Evolutionary conservation across 768 basidiomycete species (phyloP).

Genomic region (Suillus hirtellus): DNA sequence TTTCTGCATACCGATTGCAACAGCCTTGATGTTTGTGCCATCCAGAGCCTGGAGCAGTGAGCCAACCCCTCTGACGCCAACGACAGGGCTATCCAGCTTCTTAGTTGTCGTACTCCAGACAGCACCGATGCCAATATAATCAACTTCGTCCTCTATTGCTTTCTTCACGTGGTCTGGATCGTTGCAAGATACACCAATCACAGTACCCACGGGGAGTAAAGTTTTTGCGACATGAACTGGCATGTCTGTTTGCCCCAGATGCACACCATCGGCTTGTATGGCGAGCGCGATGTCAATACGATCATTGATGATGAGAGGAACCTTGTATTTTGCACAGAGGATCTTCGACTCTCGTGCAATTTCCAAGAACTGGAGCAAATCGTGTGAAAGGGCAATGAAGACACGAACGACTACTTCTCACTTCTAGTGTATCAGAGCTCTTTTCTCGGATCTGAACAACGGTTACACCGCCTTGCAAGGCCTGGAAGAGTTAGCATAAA

Average conservation of each 20-base stretch:
- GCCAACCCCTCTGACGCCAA: conserved; percentile 77
- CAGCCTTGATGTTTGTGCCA: conserved; percentile 64
- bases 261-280: conserved; percentile 74
- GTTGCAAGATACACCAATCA: conserved; percentile 84
- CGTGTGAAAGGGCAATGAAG: conserved; percentile 1
- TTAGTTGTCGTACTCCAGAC: conserved; percentile 84
- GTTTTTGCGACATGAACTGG: conserved; percentile 61
- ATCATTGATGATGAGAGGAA: conserved; percentile 87
- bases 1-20: conserved; percentile 74
- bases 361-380: conserved; percentile 61
- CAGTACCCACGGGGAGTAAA: conserved; percentile 65
- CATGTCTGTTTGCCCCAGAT: conserved; percentile 90
- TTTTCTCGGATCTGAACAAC: conserved; percentile 92
- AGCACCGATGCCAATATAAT: conserved; percentile 89
- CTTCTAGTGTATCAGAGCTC: conserved; percentile 75
- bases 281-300: conserved; percentile 86
- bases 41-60: conserved; percentile 63
- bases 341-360: conserved; percentile 69
- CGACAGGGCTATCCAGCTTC: conserved; percentile 56
- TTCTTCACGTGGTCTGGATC: conserved; percentile 60
- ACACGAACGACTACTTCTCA: conserved; percentile 33
- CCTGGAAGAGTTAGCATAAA: conserved; percentile 40
- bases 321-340: conserved; percentile 71
- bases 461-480: conserved; percentile 85
- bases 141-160: conserved; percentile 65